Percentiles rank a stretch among this genome's conserved stretches.
Conservation (phyloP, 257 asterid species). For the Agastache rugosa region DNA sequence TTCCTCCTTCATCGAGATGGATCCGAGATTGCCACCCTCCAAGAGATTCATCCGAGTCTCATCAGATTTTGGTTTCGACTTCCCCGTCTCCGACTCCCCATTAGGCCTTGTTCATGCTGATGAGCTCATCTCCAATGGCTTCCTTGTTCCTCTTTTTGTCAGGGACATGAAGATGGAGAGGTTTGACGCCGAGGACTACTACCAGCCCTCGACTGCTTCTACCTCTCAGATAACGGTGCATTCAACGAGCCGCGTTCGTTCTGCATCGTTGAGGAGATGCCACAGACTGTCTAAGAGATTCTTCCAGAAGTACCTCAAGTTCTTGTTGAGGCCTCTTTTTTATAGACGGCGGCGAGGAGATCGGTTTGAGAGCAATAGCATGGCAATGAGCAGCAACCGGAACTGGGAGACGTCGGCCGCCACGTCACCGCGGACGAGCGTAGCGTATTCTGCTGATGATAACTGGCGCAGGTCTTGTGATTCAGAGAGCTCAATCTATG, state of each 20-base stretch:
- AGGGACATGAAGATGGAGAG: conserved; percentile 30
- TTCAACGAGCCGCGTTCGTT: conserved; percentile 41
- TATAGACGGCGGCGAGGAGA: conserved; percentile 40
- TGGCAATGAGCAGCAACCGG: conserved; percentile 14
- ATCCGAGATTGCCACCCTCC: conserved; percentile 82
- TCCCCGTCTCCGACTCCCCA: conserved; percentile 59
- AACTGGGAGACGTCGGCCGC: conserved; percentile 47
- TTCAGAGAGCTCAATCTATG: conserved; percentile 87
- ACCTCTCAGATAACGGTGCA: conserved; percentile 12
- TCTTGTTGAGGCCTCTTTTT: conserved; percentile 55
- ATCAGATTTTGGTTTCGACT: conserved; percentile 68
- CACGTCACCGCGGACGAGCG: conserved; percentile 72
- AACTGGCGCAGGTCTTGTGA: conserved; percentile 83
- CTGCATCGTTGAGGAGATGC: conserved; percentile 60
- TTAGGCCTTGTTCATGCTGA: conserved; percentile 66
- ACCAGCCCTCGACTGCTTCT: conserved; percentile 30
- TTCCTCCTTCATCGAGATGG: conserved; percentile 87
- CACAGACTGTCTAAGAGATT: conserved; percentile 55
- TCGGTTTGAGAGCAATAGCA: conserved; percentile 35
- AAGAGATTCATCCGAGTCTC: conserved; percentile 70
- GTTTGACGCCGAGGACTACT: conserved; percentile 28
- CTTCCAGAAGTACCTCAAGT: conserved; percentile 55
- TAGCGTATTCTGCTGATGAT: conserved; percentile 65
- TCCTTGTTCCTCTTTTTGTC: conserved; percentile 55
- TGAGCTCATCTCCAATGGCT: conserved; percentile 72